These are phyloP conservation scores for Leptosphaerulina australis DNA, from an alignment of 2,329 filamentous ascomycete species.

Conservation along the genomic window DNA sequence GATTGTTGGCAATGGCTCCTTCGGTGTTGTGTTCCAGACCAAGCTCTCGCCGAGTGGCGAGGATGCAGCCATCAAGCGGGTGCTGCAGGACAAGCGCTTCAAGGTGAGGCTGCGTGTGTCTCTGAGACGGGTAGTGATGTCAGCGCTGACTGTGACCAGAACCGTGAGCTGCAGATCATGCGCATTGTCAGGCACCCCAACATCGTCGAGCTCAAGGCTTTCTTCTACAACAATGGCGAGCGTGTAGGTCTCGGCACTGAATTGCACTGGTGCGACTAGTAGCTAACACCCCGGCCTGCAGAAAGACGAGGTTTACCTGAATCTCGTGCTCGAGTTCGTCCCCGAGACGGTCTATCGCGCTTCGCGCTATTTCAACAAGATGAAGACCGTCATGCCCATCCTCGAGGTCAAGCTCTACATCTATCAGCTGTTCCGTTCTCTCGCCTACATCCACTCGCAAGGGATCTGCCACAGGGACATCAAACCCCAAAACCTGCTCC, in stretches of 20 bases:
- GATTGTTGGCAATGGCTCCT: constrained; percentile 98
- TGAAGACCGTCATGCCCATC: constrained; percentile 99
- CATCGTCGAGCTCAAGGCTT: constrained; percentile 98
- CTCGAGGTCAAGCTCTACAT: constrained; percentile 99
- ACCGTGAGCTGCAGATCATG: constrained; percentile 99
- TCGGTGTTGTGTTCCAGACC: constrained; percentile 98
- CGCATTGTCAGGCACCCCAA: constrained; percentile 98
- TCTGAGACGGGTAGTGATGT: constrained; percentile 9
- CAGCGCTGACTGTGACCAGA: constrained; percentile 63
- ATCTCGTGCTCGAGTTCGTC: constrained; percentile 96
- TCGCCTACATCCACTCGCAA: constrained; percentile 98
- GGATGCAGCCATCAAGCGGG: constrained; percentile 98
- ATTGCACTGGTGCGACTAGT: constrained; percentile 23
- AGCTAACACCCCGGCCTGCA: constrained; percentile 45
- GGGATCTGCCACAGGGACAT: constrained; percentile 99
- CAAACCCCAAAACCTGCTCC: constrained; percentile 95
- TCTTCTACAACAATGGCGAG: constrained; percentile 99
- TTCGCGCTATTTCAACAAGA: constrained; percentile 98
- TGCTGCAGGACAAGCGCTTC: constrained; percentile 98
- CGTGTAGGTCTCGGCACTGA: constrained; percentile 66
- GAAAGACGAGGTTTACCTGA: constrained; percentile 97
- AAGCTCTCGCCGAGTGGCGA: constrained; percentile 97
- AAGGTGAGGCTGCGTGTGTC: constrained; percentile 68
- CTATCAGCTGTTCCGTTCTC: constrained; percentile 97
- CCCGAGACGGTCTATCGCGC: constrained; percentile 98